Evolutionary conservation across 371 early-diverging fungal genomes (phyloP), one percentile per base, ranked within the genome.

Genomic region (Dipsacomyces acuminosporus): DNA sequence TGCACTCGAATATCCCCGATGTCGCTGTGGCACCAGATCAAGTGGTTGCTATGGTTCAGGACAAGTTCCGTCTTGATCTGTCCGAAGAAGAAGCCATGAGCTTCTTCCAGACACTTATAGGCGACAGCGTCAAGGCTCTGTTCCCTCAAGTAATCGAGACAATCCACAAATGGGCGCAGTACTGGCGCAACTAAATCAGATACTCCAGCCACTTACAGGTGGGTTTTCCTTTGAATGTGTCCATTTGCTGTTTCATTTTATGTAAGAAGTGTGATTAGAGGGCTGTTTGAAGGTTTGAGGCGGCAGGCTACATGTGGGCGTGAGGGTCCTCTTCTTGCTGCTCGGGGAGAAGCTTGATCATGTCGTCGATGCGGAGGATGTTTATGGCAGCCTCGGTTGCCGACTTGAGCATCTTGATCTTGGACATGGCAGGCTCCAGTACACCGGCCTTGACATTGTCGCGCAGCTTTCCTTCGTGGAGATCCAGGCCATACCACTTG

Each of bases 341-440:
- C 61, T 72, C 76, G 3, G 76, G 76, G 25, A 62, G 52, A 20
- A 76, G 54, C 79, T 92, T 95, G 77, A 97, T 97, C 88, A 94
- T 90, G 71, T 97, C 98, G 71, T 99, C 99, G 61, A 99, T 99
- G 65, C 99, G 87, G 55, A 99, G 80, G 56, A 99, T 91, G 56
- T 96, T 90, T 66, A 99, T 96, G 35, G 99, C 99, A 42, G 99
- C 99, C 77, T 99, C 99, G 34, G 99, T 99, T 25, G 99, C 99
- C 23, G 98, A 91, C 80, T 96, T 95, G 51, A 99, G 76, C 33
- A 95, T 92, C 78, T 96, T 98, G 76, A 99, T 84, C 82, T 99
- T 99, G 71, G 92, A 91, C 82, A 99, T 91, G 46, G 96, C 93
- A 24, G 99, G 99, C 76, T 99, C 99, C 53, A 99, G 79, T 7